A percentile compares a stretch with the other conserved stretches of the same genome.
Conservation (phyloP, 352 stramenopile genomes). For the Nothophytophthora sp. region DNA sequence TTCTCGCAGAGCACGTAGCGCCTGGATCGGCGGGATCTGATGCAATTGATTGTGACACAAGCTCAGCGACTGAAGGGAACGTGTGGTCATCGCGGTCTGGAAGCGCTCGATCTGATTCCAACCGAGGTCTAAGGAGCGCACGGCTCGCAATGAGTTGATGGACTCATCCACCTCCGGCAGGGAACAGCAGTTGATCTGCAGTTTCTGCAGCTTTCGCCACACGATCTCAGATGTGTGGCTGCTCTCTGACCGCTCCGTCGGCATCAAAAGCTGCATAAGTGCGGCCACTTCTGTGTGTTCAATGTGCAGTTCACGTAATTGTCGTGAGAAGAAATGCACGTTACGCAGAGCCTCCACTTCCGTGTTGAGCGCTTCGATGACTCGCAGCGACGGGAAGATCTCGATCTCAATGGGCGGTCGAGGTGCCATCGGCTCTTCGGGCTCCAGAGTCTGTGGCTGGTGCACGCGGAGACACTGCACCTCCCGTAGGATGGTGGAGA, state of each 20-base stretch:
- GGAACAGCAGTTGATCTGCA: constrained; percentile 73
- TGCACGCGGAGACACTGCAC: constrained; percentile 67
- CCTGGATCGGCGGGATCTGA: constrained; percentile 41
- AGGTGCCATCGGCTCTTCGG: too few relatives aligned
- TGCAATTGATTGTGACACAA: constrained; percentile 74
- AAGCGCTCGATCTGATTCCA: constrained; percentile 72
- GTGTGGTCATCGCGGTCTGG: constrained; percentile 23
- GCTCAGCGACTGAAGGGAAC: constrained; percentile 51
- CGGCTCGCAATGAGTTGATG: constrained; percentile 47
- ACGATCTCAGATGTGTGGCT: not conserved
- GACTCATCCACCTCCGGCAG: constrained; percentile 52
- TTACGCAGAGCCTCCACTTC: constrained; percentile 40
- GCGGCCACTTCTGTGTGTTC: constrained; percentile 59
- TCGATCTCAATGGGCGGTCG: constrained; percentile 60
- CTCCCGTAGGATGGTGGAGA: constrained; percentile 83
- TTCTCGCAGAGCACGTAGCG: constrained; percentile 36
- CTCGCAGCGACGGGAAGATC: constrained; percentile 77
- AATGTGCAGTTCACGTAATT: constrained; percentile 67
- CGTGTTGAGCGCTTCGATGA: constrained; percentile 65
- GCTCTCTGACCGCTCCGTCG: not conserved
- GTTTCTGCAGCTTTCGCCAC: constrained; percentile 53
- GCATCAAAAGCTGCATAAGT: constrained; percentile 48
- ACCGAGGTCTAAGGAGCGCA: constrained; percentile 59
- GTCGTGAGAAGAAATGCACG: constrained; percentile 68
- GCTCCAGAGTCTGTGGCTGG: constrained; percentile 34